Evolutionary conservation across 805 yeast species (phyloP).

Genomic region (Kodamaea leandrae): DNA sequence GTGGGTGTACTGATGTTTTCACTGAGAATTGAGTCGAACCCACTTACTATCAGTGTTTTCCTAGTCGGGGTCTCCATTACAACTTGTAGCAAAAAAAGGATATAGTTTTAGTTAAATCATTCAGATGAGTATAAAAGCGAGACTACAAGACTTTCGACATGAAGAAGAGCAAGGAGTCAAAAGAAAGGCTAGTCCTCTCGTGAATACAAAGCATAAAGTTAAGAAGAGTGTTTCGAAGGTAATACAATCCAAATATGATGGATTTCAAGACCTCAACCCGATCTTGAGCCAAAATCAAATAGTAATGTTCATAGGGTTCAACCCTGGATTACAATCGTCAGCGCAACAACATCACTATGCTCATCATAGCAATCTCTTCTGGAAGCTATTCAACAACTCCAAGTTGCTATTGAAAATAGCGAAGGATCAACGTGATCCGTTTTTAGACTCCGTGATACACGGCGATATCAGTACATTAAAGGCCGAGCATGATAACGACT

Average conservation of each 20-base stretch:
- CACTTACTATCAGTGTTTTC: neutral
- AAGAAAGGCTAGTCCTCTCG: neutral
- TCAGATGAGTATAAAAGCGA: slow-evolving; percentile 13
- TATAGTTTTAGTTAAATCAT: neutral
- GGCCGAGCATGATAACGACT: slow-evolving; percentile 40
- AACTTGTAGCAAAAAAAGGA: neutral
- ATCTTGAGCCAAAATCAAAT: slow-evolving; percentile 24
- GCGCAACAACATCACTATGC: slow-evolving; percentile 68
- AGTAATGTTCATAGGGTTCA: slow-evolving; percentile 65
- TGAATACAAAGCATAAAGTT: neutral
- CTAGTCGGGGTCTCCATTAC: slow-evolving; percentile 10
- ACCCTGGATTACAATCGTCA: slow-evolving; percentile 68
- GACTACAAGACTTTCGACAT: slow-evolving; percentile 18
- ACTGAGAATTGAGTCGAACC: slow-evolving; percentile 7
- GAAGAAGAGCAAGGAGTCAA: slow-evolving; percentile 8
- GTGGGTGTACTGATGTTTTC: slow-evolving; percentile 9
- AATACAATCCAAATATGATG: neutral
- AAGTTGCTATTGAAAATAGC: slow-evolving; percentile 34
- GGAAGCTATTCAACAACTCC: slow-evolving; percentile 60
- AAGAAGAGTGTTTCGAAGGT: neutral
- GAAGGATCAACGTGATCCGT: slow-evolving; percentile 10
- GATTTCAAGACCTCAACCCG: slow-evolving; percentile 30
- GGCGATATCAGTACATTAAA: slow-evolving; percentile 18
- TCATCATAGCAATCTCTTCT: slow-evolving; percentile 63
- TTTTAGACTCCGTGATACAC: slow-evolving; percentile 14